phyloP scores from a whole-genome alignment of 306 rosid species.

The Glycine tomentella region DNA sequence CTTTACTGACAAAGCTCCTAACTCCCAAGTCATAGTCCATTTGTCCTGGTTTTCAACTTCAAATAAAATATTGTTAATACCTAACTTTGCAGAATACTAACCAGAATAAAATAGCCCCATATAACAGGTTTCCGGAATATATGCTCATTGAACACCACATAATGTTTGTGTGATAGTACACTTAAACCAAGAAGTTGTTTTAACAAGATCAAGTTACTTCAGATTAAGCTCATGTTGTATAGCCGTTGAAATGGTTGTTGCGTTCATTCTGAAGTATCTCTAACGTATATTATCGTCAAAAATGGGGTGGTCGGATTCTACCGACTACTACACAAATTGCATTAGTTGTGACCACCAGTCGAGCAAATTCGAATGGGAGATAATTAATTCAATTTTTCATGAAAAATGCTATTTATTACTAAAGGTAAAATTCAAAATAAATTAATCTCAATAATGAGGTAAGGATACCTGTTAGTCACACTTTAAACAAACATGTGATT shows the following conservation, averaged over 20 bases:
- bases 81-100: not conserved
- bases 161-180: not conserved
- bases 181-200: constrained; percentile 5
- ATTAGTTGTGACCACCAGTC: not conserved
- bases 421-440: not conserved
- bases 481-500: constrained; percentile 28
- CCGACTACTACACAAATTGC: not conserved
- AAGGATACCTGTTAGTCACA: constrained; percentile 26
- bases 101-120: not conserved
- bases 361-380: not conserved
- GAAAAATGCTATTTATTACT: not conserved
- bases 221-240: not conserved
- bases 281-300: too few species aligned
- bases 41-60: not conserved
- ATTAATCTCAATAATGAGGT: not conserved
- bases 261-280: too few species aligned
- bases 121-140: not conserved
- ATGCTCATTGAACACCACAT: not conserved
- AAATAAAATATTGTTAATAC: not conserved
- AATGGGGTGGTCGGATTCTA: not conserved
- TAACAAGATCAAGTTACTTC: not conserved
- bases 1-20: not conserved
- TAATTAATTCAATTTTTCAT: constrained; percentile 6
- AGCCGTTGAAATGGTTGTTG: too few species aligned
- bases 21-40: not conserved